phyloP scores from a whole-genome alignment of 140 eudicot genomes.

The Bidens hawaiensis region DNA sequence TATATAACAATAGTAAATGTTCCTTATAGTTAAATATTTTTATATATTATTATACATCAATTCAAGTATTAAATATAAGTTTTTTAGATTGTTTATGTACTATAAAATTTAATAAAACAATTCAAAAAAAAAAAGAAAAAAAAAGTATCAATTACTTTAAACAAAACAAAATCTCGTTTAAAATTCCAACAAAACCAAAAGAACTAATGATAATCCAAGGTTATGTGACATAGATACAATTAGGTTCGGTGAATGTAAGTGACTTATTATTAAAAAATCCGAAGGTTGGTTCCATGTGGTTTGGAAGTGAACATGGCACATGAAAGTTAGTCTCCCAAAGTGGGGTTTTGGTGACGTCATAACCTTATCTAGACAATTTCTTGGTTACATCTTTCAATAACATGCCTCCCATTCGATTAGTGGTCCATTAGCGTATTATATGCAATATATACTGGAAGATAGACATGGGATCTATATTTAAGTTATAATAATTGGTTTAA shows the following conservation, averaged over 20 bases:
- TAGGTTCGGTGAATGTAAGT: background rate
- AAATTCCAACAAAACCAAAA: background rate
- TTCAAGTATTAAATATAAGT: background rate
- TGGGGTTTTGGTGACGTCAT: conserved; percentile 21
- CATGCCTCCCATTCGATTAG: background rate
- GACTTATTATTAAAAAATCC: background rate
- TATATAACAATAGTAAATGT: too few species aligned
- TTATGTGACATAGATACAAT: background rate
- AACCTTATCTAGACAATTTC: conserved; percentile 15
- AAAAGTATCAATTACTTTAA: background rate
- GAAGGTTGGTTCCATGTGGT: conserved; percentile 17
- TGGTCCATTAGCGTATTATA: background rate
- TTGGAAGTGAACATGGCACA: conserved; percentile 30
- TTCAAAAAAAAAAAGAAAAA: background rate
- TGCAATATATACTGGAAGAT: background rate
- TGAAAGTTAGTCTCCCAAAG: conserved; percentile 23
- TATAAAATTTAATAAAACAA: background rate
- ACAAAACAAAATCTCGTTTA: background rate
- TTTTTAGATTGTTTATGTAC: background rate
- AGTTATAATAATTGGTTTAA: too few species aligned
- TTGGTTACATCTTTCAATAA: conserved; percentile 8
- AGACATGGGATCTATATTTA: background rate
- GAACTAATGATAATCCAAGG: background rate
- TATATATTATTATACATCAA: background rate
- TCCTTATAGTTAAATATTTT: too few species aligned